phyloP scores from a whole-genome alignment of 805 yeast species.

The Schwanniomyces sp. region DNA sequence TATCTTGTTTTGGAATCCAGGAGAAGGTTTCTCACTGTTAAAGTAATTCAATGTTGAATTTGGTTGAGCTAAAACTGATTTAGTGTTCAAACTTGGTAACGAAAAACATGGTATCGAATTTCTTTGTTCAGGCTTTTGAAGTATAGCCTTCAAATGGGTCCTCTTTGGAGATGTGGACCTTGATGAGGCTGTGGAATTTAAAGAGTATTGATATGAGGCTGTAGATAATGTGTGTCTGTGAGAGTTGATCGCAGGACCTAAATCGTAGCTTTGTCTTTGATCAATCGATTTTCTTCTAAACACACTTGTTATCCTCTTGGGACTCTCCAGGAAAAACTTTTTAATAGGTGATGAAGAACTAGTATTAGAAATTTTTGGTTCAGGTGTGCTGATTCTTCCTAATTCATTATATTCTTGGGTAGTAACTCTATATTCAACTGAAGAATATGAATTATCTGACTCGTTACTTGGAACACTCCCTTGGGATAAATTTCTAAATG shows the following conservation, averaged over 20 bases:
- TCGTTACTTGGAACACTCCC: not conserved
- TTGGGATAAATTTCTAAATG: conserved; percentile 26
- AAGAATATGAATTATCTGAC: not conserved
- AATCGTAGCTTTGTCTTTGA: conserved; percentile 2
- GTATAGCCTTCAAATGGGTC: conserved; percentile 17
- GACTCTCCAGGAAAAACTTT: conserved; percentile 29
- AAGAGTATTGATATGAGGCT: conserved; percentile 24
- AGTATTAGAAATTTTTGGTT: not conserved
- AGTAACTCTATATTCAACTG: not conserved
- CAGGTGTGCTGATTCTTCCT: not conserved
- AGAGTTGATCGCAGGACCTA: not conserved
- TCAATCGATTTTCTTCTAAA: conserved; percentile 10
- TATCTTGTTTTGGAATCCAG: not conserved
- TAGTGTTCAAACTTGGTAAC: not conserved
- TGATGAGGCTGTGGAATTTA: conserved; percentile 26
- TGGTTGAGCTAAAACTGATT: not conserved
- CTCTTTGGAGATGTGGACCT: conserved; percentile 33
- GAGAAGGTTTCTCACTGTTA: not conserved
- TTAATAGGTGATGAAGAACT: conserved; percentile 30
- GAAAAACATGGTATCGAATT: conserved; percentile 1
- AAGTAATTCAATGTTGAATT: not conserved
- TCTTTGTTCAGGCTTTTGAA: not conserved
- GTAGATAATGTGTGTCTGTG: conserved; percentile 29
- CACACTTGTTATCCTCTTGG: conserved; percentile 22
- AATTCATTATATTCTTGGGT: not conserved